phyloP scores from a whole-genome alignment of 306 rosid genomes.

The Canavalia ensiformis region DNA sequence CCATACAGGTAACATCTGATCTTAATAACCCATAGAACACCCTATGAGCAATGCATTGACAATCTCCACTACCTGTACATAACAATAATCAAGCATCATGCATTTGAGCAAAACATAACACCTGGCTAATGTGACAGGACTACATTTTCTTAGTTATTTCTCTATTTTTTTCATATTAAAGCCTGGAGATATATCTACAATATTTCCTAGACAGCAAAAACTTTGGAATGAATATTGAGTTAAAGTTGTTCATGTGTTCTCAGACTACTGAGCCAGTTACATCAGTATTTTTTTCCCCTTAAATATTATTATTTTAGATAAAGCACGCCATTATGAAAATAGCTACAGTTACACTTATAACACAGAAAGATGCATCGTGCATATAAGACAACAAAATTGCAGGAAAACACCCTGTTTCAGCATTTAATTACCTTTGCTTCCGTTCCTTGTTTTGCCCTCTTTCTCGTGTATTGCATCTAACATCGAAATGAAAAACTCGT shows the following conservation, averaged over 20 bases:
- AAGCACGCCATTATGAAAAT: background rate
- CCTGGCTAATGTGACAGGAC: slow-evolving; percentile 23
- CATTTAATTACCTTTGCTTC: slow-evolving; percentile 66
- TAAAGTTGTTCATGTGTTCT: slow-evolving; percentile 29
- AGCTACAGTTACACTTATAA: background rate
- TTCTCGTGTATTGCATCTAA: slow-evolving; percentile 93
- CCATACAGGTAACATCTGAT: slow-evolving; percentile 92
- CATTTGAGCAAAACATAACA: slow-evolving; percentile 36
- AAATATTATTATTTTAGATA: background rate
- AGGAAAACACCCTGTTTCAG: slow-evolving; percentile 34
- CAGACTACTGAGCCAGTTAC: slow-evolving; percentile 13
- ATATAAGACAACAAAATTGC: slow-evolving; percentile 31
- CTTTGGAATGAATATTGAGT: slow-evolving; percentile 7
- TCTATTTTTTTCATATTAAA: background rate
- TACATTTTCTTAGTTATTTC: slow-evolving; percentile 4
- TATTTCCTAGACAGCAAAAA: slow-evolving; percentile 29
- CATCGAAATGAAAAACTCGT: slow-evolving; percentile 94
- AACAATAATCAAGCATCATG: slow-evolving; percentile 42
- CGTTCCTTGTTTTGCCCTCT: slow-evolving; percentile 68
- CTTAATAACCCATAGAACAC: slow-evolving; percentile 84
- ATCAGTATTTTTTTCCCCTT: background rate
- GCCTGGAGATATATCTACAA: background rate
- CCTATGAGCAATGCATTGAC: slow-evolving; percentile 87
- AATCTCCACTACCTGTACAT: slow-evolving; percentile 69
- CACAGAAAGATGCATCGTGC: background rate